Evolutionary conservation across 1,284 basidiomycete species (phyloP), one percentile per base, ranked within the genome.

Genomic region (Leccinum subrobustum): DNA sequence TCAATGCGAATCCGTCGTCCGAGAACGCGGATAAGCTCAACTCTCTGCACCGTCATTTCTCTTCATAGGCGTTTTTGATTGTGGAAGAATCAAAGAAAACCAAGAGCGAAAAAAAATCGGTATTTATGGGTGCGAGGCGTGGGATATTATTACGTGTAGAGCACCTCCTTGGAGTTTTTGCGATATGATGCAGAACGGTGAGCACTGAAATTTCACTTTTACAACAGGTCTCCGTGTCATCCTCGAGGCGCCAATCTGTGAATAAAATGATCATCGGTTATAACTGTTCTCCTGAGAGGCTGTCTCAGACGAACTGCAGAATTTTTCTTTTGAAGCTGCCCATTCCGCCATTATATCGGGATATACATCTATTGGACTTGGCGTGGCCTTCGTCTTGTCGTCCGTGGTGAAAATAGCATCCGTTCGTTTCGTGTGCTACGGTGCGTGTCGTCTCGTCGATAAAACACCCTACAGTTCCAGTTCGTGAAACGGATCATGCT

Each of bases 21-120:
- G 18, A 47, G 63, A 65, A 63, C 58, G 62, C 59, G 73, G 77
- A 69, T 72, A 60, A 57, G 71, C 80, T 80, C 80, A 75, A 74
- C 73, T 67, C 73, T 62, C 69, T 80, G 79, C 79, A 78, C 77
- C 73, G 71, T 74, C 68, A 57, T 59, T 75, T 79, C 70, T 81
- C 78, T 70, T 79, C 78, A 81, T 70, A 4, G 77, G 75, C 79
- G 78, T 71, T 76, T 72, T 75, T 81, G 80, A 81, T 80, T 73
- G 79, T 80, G 78, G 78, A 80, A 81, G 79, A 76, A 80, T 80
- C 76, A n/a, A 68, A 52, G 39, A 61, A 52, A 59, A 62, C 1
- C 1, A 39, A 27, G 2, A n/a, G 6, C 2, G 42, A 3, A 0
- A 3, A 3, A 50, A 56, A 54, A 50, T 5, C 12, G 7, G 3